These are phyloP conservation scores for Sordariomycetes sp. DNA, from an alignment of 2,329 filamentous ascomycete species.

Conservation along the genomic window DNA sequence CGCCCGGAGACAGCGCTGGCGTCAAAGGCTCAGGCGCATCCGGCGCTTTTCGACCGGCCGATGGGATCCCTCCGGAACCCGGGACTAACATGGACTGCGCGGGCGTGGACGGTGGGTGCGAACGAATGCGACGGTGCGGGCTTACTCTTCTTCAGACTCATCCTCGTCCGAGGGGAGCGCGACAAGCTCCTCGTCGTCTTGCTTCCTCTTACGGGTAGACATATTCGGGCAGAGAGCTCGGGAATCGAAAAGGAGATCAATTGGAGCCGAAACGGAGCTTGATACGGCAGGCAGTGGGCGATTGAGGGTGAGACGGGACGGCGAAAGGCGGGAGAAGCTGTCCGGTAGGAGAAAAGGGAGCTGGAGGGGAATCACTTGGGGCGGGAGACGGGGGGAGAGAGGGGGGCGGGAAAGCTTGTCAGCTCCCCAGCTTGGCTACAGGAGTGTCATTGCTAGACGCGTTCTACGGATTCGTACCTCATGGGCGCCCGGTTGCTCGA, in stretches of 20 bases:
- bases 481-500: neutral
- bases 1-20: neutral
- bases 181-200: neutral
- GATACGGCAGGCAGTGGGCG: neutral
- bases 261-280: neutral
- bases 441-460: neutral
- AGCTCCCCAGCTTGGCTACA: neutral
- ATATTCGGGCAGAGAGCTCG: neutral
- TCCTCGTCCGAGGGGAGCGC: neutral
- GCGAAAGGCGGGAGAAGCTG: neutral
- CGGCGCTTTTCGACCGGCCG: too few species aligned
- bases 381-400: neutral
- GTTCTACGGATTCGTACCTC: neutral
- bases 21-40: neutral
- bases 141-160: neutral
- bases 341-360: neutral
- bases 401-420: neutral
- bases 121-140: neutral
- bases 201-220: constrained; percentile 1
- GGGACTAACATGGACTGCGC: neutral
- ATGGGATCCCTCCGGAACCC: too few species aligned
- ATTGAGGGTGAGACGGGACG: neutral
- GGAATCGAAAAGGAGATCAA: neutral
- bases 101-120: neutral
- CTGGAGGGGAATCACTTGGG: neutral